phyloP scores from a whole-genome alignment of 108 stramenopile genomes.

The Pseudonitzschia multistriata region DNA sequence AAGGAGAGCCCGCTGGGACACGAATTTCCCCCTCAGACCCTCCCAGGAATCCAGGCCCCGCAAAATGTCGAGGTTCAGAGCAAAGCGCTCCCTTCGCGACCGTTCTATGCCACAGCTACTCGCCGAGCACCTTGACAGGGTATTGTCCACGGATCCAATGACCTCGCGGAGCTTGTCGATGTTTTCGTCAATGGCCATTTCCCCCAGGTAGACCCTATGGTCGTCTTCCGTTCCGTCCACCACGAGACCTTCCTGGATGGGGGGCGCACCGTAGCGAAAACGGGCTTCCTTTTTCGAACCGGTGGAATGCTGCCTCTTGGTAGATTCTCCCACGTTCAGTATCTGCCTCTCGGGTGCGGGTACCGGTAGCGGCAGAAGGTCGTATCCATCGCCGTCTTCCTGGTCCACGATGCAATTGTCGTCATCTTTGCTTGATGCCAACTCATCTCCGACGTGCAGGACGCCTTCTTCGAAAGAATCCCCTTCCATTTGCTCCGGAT shows the following conservation, averaged over 20 bases:
- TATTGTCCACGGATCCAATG: conserved; percentile 67
- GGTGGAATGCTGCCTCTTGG: neutral
- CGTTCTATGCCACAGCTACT: conserved; percentile 54
- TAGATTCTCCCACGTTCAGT: conserved; percentile 41
- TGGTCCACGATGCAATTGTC: conserved; percentile 33
- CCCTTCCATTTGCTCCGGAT: neutral
- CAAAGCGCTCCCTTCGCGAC: conserved; percentile 47
- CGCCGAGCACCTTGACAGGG: conserved; percentile 50
- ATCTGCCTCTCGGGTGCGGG: conserved; percentile 72
- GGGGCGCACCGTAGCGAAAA: conserved; percentile 36
- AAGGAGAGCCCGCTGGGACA: conserved; percentile 69
- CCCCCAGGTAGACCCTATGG: conserved; percentile 54
- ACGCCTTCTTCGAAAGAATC: conserved; percentile 77
- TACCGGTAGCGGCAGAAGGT: conserved; percentile 77
- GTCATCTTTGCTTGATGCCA: conserved; percentile 21
- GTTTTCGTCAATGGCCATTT: conserved; percentile 76
- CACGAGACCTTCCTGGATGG: conserved; percentile 12
- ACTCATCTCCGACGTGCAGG: conserved; percentile 57
- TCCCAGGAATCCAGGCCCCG: conserved; percentile 80
- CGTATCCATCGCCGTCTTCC: conserved; percentile 61
- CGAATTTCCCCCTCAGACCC: conserved; percentile 68
- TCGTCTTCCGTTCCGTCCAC: conserved; percentile 25
- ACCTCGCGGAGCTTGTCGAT: conserved; percentile 83
- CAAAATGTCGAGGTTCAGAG: conserved; percentile 57
- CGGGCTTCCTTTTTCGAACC: conserved; percentile 21